phyloP scores from a whole-genome alignment of 352 stramenopile genomes.

The Phytophthora quininea region DNA sequence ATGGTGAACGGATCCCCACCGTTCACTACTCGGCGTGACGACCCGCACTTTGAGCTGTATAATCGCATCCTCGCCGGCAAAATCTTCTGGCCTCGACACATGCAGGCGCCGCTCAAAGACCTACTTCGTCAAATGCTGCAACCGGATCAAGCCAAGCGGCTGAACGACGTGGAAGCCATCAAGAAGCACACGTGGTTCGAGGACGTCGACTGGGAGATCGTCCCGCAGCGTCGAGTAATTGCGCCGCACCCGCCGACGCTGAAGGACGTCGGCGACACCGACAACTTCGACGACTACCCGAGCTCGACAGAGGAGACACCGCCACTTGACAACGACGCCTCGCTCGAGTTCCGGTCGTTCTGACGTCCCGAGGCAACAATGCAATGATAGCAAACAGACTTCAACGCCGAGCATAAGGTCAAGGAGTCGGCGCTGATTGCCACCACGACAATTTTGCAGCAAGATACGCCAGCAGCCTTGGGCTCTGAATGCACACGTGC shows the following conservation, averaged over 20 bases:
- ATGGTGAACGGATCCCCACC: conserved; percentile 72
- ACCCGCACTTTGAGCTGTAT: conserved; percentile 89
- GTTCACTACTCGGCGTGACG: conserved; percentile 79
- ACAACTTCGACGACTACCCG: conserved; percentile 74
- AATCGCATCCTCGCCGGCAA: conserved; percentile 77
- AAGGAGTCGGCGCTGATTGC: conserved; percentile 1
- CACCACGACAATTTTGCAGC: neutral
- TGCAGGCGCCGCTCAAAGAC: conserved; percentile 53
- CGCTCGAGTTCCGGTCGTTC: conserved; percentile 48
- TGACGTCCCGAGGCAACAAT: conserved; percentile 22
- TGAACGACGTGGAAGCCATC: conserved; percentile 52
- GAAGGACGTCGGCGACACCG: conserved; percentile 46
- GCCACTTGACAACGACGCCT: conserved; percentile 32
- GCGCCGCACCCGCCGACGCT: conserved; percentile 56
- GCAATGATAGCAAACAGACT: neutral
- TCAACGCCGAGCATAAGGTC: neutral
- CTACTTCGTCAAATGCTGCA: conserved; percentile 74
- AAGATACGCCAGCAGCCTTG: neutral
- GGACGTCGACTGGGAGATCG: conserved; percentile 66
- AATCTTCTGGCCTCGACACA: conserved; percentile 57
- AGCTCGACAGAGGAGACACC: conserved; percentile 56
- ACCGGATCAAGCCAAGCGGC: conserved; percentile 51
- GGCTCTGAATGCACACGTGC: neutral
- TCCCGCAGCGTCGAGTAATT: conserved; percentile 49
- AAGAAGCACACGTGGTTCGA: conserved; percentile 72